phyloP scores from a whole-genome alignment of 1,284 basidiomycete genomes.

The Neonothopanus nambi region DNA sequence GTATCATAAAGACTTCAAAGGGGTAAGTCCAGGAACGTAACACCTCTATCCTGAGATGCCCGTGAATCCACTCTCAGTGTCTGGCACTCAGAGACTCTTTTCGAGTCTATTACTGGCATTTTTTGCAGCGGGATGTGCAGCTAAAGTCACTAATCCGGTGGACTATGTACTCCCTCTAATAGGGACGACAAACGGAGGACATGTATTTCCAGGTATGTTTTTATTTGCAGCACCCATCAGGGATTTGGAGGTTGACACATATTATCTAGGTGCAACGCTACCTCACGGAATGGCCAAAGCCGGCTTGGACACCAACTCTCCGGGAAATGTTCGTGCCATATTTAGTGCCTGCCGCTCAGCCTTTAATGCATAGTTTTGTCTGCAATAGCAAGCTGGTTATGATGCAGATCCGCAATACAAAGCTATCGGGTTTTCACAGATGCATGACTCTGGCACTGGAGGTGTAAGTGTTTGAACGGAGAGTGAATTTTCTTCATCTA shows the following conservation, averaged over 20 bases:
- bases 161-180: slow-evolving; percentile 59
- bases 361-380: neutral
- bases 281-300: slow-evolving; percentile 54
- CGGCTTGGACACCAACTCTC: slow-evolving; percentile 65
- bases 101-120: too few species aligned
- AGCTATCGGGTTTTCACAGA: slow-evolving; percentile 47
- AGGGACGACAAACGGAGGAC: slow-evolving; percentile 59
- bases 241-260: slow-evolving; percentile 61
- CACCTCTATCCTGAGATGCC: too few species aligned
- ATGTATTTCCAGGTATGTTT: slow-evolving; percentile 57
- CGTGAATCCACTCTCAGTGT: too few species aligned
- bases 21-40: too few species aligned
- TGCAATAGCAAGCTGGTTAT: slow-evolving; percentile 54
- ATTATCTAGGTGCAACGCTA: slow-evolving; percentile 38
- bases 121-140: too few species aligned
- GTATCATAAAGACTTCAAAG: too few species aligned
- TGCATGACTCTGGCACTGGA: slow-evolving; percentile 55
- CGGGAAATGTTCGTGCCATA: slow-evolving; percentile 45
- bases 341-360: neutral
- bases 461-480: slow-evolving; percentile 51
- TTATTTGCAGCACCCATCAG: neutral
- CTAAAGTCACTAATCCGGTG: slow-evolving; percentile 31
- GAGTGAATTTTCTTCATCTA: slow-evolving; percentile 56
- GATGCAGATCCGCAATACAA: slow-evolving; percentile 46
- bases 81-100: too few species aligned